Conservation (phyloP, 768 basidiomycete species). For the Lactarius hengduanensis region DNA sequence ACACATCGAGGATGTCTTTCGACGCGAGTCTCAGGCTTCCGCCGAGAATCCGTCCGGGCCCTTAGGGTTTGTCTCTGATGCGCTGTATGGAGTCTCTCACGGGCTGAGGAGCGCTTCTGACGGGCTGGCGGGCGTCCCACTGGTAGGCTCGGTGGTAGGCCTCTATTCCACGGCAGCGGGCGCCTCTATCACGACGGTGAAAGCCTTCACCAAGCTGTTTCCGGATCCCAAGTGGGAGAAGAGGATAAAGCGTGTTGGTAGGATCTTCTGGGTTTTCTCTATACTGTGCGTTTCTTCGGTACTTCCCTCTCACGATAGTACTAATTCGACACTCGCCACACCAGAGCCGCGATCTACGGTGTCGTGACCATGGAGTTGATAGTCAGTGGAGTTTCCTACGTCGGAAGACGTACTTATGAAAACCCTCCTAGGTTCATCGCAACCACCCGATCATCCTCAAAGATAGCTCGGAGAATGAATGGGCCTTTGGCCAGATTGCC, state of each 20-base stretch:
- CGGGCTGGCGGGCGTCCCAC: too few species aligned
- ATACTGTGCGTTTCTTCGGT: neutral
- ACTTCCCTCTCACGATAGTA: neutral
- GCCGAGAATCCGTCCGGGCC: too few species aligned
- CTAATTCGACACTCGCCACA: neutral
- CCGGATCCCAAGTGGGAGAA: neutral
- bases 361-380: neutral
- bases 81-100: too few species aligned
- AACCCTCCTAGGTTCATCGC: neutral
- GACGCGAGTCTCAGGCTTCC: too few species aligned
- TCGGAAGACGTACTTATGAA: neutral
- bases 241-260: too few species aligned
- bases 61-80: too few species aligned
- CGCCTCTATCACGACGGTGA: too few species aligned
- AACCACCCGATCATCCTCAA: neutral
- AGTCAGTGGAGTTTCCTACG: neutral
- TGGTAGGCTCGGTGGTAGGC: too few species aligned
- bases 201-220: too few species aligned
- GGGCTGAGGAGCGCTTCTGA: rapidly evolving
- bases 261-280: too few species aligned
- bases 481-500: conserved; percentile 1
- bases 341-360: neutral
- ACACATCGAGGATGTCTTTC: too few species aligned
- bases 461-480: neutral
- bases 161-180: too few species aligned